Conservation (phyloP, 2,329 filamentous ascomycete genomes). For the Aspergillus sergii region DNA sequence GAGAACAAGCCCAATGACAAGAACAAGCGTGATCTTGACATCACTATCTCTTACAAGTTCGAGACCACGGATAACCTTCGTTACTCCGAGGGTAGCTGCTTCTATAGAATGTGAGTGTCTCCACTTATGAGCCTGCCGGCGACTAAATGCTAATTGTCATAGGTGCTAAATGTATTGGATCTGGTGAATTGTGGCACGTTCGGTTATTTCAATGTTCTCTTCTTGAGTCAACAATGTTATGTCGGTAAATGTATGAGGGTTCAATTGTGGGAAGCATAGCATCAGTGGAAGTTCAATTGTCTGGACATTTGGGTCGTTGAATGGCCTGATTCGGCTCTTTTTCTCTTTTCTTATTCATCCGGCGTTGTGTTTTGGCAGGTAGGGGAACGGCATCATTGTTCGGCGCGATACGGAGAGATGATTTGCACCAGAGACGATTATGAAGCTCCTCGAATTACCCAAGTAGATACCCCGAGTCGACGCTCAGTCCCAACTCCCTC, state of each 20-base stretch:
- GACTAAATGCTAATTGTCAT: conserved; percentile 26
- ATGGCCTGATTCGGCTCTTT: conserved; percentile 17
- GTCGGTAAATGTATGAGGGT: conserved; percentile 23
- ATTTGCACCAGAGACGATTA: conserved; percentile 35
- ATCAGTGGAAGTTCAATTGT: conserved; percentile 32
- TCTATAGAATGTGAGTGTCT: conserved; percentile 69
- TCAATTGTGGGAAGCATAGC: conserved; percentile 32
- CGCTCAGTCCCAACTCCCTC: conserved; percentile 46
- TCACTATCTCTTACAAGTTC: conserved; percentile 80
- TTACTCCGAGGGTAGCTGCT: conserved; percentile 67
- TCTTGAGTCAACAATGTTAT: conserved; percentile 23
- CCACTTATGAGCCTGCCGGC: neutral
- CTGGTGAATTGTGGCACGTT: conserved; percentile 8
- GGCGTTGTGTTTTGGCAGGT: conserved; percentile 40
- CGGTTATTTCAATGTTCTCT: conserved; percentile 19
- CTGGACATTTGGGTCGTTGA: conserved; percentile 27
- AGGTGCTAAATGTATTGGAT: conserved; percentile 32
- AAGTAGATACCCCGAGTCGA: conserved; percentile 55
- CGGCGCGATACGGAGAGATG: conserved; percentile 45
- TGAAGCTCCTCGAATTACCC: conserved; percentile 51
- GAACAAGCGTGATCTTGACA: conserved; percentile 94
- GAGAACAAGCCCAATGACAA: conserved; percentile 87
- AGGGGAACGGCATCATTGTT: conserved; percentile 43
- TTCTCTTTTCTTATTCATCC: conserved; percentile 27
- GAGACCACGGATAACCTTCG: conserved; percentile 74